phyloP scores from a whole-genome alignment of 352 stramenopile genomes.

The Phytopythium mirpurense region DNA sequence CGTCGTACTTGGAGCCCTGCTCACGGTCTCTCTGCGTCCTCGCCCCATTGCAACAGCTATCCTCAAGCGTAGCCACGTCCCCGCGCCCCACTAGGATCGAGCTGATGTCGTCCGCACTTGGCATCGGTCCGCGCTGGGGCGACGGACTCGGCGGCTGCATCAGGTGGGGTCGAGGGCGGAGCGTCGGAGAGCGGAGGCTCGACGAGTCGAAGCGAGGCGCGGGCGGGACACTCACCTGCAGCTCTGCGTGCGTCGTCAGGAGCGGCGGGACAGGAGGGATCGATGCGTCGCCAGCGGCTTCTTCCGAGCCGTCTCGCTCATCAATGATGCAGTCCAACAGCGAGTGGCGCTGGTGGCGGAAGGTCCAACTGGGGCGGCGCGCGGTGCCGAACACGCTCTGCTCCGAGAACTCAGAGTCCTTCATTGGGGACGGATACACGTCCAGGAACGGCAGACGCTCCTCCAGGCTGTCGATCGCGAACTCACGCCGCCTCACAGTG shows the following conservation, averaged over 20 bases:
- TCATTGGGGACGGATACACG: slow-evolving; percentile 66
- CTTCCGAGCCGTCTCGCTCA: slow-evolving; percentile 26
- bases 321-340: slow-evolving; percentile 53
- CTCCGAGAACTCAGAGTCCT: slow-evolving; percentile 13
- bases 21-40: not conserved
- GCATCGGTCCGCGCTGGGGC: slow-evolving; percentile 41
- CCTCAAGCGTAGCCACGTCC: too few relatives aligned
- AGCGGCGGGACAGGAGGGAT: not conserved
- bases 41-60: too few relatives aligned
- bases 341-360: slow-evolving; percentile 40
- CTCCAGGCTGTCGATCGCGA: slow-evolving; percentile 48
- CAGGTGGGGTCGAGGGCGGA: slow-evolving; percentile 33
- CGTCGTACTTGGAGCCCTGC: slow-evolving; percentile 12
- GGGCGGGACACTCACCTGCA: not conserved
- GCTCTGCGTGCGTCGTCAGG: too few relatives aligned
- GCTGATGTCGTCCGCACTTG: slow-evolving; percentile 25
- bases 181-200: slow-evolving; percentile 32
- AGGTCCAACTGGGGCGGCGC: slow-evolving; percentile 59
- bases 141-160: slow-evolving; percentile 31
- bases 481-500: not conserved
- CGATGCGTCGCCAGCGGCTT: not conserved
- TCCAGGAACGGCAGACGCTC: slow-evolving; percentile 49
- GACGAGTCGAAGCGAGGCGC: not conserved
- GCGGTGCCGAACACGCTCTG: slow-evolving; percentile 13
- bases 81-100: not conserved